phyloP scores from a whole-genome alignment of 768 basidiomycete species.

The Auriculariales sp. region DNA sequence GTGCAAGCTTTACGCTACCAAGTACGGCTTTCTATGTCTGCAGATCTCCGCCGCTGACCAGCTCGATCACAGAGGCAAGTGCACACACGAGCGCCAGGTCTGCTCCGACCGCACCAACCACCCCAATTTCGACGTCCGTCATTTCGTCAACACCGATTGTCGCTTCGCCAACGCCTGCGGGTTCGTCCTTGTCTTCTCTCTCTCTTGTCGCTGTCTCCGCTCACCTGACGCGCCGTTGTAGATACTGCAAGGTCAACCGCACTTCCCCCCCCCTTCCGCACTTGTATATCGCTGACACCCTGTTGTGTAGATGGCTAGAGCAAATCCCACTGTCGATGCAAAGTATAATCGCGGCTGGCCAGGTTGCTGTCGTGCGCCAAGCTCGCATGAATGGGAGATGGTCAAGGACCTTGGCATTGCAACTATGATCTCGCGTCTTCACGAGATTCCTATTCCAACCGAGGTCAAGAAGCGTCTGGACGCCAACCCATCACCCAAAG shows the following conservation, averaged over 20 bases:
- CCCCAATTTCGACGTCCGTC: constrained; percentile 64
- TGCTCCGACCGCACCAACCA: constrained; percentile 63
- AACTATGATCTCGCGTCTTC: constrained; percentile 34
- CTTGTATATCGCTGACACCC: no score
- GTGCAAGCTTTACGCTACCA: constrained; percentile 70
- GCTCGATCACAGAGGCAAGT: constrained; percentile 7
- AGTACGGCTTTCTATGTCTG: constrained; percentile 24
- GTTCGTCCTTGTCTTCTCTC: neutral
- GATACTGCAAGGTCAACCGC: constrained; percentile 66
- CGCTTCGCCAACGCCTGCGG: constrained; percentile 13
- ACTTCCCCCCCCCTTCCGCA: neutral
- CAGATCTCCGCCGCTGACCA: constrained; percentile 6
- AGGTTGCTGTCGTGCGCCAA: constrained; percentile 75
- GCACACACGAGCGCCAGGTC: constrained; percentile 22
- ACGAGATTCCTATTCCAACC: constrained; percentile 56
- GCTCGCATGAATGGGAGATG: constrained; percentile 54
- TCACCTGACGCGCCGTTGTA: constrained; percentile 64
- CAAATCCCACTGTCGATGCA: constrained; percentile 34
- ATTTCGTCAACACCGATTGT: constrained; percentile 84
- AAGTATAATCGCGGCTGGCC: constrained; percentile 69
- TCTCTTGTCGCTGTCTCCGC: constrained; percentile 33
- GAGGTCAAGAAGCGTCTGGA: constrained; percentile 60
- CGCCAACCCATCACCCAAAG: constrained; percentile 14
- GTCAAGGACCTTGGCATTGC: constrained; percentile 74
- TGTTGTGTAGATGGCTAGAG: constrained; percentile 51